Evolutionary conservation across 108 stramenopile species (phyloP), one percentile per base, ranked within the genome.

Genomic region (Skeletonema potamos): DNA sequence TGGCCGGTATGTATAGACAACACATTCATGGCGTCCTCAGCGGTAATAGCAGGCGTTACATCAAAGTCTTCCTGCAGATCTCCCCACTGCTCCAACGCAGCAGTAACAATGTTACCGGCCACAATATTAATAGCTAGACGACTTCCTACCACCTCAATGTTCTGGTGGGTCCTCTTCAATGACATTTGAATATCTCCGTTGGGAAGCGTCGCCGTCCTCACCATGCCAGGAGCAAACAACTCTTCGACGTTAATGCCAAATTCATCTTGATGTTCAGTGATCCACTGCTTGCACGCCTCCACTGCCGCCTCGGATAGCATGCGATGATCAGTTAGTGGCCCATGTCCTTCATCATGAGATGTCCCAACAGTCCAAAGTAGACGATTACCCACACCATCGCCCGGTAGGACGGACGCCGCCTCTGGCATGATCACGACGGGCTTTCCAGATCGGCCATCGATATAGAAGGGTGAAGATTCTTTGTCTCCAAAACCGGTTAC

Each of bases 121-220:
- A 56, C 56, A 33, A 72, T 72, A 43, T 29, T 72, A 3, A 55
- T 54, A 44, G 60, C 62, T 7, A 41, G 32, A 37, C 70, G 61
- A 62, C 70, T 71, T 9, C 61, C 70, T 28, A 29, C 13, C 3
- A 71, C 70, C 39, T 39, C 46, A 34, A 71, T 18, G 9, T 51
- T 61, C 37, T 62, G 54, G 34, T 54, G 62, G 8, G 28, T 71
- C 54, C 70, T 61, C 51, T 51, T 46, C 44, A 61, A 43, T 51
- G 60, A 62, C 13, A 71, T 36, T 15, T 71, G 70, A 34, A 71
- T 71, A 51, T 71, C 70, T 27, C 70, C 70, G 54, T 71, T 51
- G 26, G 33, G 27, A 24, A 62, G 61, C 1, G 60, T 58, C 7
- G 30, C 48, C 36, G 55, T 71, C 62, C 60, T 26, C 6, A 71